Base-by-base conservation (phyloP, 2,329 filamentous ascomycete species). In the Ceratocystis destructans region DNA sequence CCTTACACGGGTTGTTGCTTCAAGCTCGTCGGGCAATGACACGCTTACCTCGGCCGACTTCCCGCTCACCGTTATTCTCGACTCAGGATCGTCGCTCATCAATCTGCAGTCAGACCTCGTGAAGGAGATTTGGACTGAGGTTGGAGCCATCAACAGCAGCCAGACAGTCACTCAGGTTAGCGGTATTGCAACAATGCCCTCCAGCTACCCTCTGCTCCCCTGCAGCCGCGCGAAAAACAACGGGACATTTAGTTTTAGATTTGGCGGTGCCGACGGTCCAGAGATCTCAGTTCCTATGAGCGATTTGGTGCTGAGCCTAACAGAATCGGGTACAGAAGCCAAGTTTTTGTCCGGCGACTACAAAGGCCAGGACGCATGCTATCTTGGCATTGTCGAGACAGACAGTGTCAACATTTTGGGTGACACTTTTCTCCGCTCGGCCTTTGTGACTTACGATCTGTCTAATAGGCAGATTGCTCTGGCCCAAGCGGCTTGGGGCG, bases 51-150 rank as follows among this genome's bases (percentile, higher is more conserved):
- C 78, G 0, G 61, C 68, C 1, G 64, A 73, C 17, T 77, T 77
- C 50, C 79, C 84, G 0, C 73, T 83, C n/a, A 76, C 82, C 3
- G 87, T 85, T 2, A 79, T 91, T 3, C 80, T 92, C 45, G 88
- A 92, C 74, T 89, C 87, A 0, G 88, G 88, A 46, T 88, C 85
- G n/a, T 88, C 85, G 2, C 77, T 89, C 68, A 86, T 81, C 70
- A 89, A 88, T 71, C 76, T 91, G 0, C 88, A 88, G 0, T 78
- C 82, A 67, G 79, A 83, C 64, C 74, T 90, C 57, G 81, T 81
- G 1, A 69, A 74, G 6, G 73, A 80, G 68, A 75, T 84, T 10
- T 83, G 81, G 80, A 71, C 75, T 8, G 82, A 84, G 70, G 79
- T 81, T 4, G 83, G 83, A 45, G 83, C 80, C 4, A 68, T 75